Percentiles rank a stretch among this genome's conserved stretches.
Conservation (phyloP, 164 flowering plant genomes). For the Sextonia rubra region DNA sequence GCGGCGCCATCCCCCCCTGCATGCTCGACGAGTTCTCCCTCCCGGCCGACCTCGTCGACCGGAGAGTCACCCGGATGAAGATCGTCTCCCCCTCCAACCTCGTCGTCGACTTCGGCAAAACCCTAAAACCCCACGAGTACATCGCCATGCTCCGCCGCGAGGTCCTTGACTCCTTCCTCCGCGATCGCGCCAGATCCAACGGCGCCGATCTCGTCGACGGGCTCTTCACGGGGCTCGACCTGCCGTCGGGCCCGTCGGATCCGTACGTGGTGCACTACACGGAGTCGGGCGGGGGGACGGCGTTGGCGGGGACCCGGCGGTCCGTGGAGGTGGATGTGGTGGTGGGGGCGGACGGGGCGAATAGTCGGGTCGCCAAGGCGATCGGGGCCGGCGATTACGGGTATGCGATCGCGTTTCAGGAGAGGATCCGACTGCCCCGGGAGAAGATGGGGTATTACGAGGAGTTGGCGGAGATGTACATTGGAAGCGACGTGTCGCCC, state of each 20-base stretch:
- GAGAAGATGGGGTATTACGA: constrained; percentile 62
- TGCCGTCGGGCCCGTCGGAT: constrained; percentile 27
- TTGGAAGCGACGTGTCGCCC: constrained; percentile 64
- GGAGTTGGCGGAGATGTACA: constrained; percentile 68
- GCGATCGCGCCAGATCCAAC: constrained; percentile 47
- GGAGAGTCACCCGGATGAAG: constrained; percentile 61
- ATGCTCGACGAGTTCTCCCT: constrained; percentile 82
- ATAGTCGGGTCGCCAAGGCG: constrained; percentile 61
- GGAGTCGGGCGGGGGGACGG: constrained; percentile 5
- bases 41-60: constrained; percentile 63
- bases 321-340: constrained; percentile 58
- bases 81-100: constrained; percentile 78
- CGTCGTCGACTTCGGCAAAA: constrained; percentile 67
- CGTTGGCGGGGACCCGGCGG: constrained; percentile 7
- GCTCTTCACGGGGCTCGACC: constrained; percentile 50
- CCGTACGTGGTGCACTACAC: constrained; percentile 55
- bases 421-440: constrained; percentile 55
- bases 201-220: constrained; percentile 55
- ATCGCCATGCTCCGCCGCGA: constrained; percentile 80
- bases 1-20: constrained; percentile 83
- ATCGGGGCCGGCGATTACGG: constrained; percentile 64
- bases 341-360: constrained; percentile 81
- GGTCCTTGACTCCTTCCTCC: constrained; percentile 71
- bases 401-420: constrained; percentile 79
- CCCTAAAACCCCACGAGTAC: constrained; percentile 53